Conservation (phyloP, 2,329 filamentous ascomycete species). For the Calonectria pseudoreteaudii region DNA sequence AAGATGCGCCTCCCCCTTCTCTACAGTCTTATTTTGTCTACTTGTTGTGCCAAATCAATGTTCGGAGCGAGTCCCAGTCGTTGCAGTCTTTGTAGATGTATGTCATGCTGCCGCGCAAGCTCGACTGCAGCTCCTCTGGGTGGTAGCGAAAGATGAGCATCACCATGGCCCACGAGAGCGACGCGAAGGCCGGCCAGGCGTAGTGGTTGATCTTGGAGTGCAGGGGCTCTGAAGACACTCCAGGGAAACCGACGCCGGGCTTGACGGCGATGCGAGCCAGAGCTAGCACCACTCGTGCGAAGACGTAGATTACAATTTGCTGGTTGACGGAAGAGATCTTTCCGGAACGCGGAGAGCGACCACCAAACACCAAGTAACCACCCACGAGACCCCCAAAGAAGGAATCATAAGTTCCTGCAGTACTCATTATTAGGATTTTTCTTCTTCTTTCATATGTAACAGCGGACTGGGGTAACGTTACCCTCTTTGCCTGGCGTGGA, state of each 20-base stretch:
- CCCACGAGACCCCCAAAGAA: conserved; percentile 90
- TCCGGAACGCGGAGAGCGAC: conserved; percentile 70
- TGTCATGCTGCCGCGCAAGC: conserved; percentile 93
- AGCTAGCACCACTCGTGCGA: conserved; percentile 88
- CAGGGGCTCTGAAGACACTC: conserved; percentile 61
- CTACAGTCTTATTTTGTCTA: conserved; percentile 48
- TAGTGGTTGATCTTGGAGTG: conserved; percentile 70
- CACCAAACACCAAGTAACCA: conserved; percentile 92
- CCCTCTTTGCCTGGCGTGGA: conserved; percentile 70
- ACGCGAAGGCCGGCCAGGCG: conserved; percentile 94
- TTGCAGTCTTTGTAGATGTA: conserved; percentile 96
- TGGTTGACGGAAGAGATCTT: conserved; percentile 86
- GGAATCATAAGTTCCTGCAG: conserved; percentile 76
- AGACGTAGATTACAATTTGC: conserved; percentile 98
- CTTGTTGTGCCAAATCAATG: conserved; percentile 87
- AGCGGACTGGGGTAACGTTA: conserved; percentile 32
- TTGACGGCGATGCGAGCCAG: conserved; percentile 86
- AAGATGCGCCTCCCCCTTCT: neutral
- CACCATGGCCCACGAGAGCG: conserved; percentile 89
- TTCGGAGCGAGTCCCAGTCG: conserved; percentile 87
- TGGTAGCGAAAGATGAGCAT: conserved; percentile 97
- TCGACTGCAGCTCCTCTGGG: conserved; percentile 90
- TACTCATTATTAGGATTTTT: neutral
- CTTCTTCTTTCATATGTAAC: neutral
- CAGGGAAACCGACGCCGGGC: conserved; percentile 63